These are phyloP conservation scores for Citrus unshiu DNA, from an alignment of 345 rosid genomes.

Conservation along the genomic window DNA sequence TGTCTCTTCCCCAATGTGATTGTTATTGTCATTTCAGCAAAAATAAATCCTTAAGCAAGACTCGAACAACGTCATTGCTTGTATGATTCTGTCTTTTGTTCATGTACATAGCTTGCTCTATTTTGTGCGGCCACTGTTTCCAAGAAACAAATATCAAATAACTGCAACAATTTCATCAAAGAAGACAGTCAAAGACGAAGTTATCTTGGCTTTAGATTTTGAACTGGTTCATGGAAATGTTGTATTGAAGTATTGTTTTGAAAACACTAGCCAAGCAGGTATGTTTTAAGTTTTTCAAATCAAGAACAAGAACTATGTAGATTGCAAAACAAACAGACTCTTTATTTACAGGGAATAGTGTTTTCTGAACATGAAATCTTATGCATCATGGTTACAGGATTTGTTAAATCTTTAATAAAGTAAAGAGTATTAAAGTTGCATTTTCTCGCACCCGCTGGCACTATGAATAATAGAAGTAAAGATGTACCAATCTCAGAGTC, in stretches of 20 bases:
- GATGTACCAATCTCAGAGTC: slow-evolving; percentile 22
- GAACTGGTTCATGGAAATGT: background rate
- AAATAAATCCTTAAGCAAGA: background rate
- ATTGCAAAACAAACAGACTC: background rate
- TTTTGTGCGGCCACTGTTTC: background rate
- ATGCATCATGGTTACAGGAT: background rate
- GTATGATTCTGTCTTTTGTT: background rate
- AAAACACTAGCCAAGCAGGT: background rate
- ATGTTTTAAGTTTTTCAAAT: background rate
- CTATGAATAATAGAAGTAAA: background rate
- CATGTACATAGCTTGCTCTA: background rate
- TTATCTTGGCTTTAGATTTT: background rate
- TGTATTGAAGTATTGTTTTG: too few relatives aligned
- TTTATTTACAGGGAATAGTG: background rate
- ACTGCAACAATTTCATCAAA: background rate
- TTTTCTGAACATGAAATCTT: background rate
- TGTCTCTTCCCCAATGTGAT: background rate
- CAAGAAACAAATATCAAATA: background rate
- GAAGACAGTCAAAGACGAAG: too few relatives aligned
- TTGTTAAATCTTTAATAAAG: background rate
- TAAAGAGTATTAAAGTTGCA: background rate
- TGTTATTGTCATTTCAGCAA: background rate
- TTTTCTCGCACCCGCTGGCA: background rate
- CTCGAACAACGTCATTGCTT: background rate
- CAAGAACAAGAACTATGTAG: background rate